These are phyloP conservation scores for Dendryphion nanum DNA, from an alignment of 2,329 filamentous ascomycete genomes.

Conservation along the genomic window DNA sequence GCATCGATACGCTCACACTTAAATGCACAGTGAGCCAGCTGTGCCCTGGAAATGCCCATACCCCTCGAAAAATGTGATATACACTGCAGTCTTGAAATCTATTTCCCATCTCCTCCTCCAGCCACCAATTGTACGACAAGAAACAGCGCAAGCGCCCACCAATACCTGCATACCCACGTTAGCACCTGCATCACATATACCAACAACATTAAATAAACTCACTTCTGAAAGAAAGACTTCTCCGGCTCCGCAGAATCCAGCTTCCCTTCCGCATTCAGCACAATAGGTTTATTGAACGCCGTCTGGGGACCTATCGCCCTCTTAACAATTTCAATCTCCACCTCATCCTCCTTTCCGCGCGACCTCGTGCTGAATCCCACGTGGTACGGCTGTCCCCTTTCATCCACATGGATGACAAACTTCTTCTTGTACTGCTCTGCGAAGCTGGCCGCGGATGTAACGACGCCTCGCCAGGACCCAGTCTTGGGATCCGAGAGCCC, in stretches of 20 bases:
- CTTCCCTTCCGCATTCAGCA: conserved; percentile 56
- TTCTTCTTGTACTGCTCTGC: conserved; percentile 42
- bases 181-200: no score
- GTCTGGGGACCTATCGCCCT: conserved; percentile 41
- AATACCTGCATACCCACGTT: conserved; percentile 40
- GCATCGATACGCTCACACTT: no score
- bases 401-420: conserved; percentile 44
- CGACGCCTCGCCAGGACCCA: conserved; percentile 45
- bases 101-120: conserved; percentile 33
- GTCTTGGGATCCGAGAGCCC: conserved; percentile 42
- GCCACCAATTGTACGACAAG: conserved; percentile 47
- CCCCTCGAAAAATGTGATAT: no score
- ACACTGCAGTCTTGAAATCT: no score
- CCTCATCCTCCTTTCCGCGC: conserved; percentile 31
- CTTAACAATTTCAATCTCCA: conserved; percentile 44
- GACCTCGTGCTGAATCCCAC: conserved; percentile 43
- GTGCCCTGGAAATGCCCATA: no score
- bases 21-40: no score
- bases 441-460: conserved; percentile 46
- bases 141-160: conserved; percentile 51
- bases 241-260: conserved; percentile 48
- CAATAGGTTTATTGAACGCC: conserved; percentile 52
- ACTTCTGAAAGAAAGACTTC: conserved; percentile 54
- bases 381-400: conserved; percentile 45
- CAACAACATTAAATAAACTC: conserved; percentile 20